phyloP scores from a whole-genome alignment of 139 green algal species.

The Coelastrella sp. region DNA sequence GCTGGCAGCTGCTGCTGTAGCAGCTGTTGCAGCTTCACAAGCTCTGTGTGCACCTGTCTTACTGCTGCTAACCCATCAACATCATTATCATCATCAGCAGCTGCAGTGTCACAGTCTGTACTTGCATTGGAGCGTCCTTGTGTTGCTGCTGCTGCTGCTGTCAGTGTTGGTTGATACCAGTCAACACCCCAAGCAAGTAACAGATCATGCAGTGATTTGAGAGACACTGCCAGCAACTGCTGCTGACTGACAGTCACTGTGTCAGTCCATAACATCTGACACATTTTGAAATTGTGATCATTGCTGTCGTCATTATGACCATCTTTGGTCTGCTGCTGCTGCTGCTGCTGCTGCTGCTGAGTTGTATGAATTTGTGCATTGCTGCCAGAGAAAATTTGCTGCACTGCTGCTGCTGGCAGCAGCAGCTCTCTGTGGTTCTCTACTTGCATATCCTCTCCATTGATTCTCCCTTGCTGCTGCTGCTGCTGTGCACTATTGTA shows the following conservation, averaged over 20 bases:
- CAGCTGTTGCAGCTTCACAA: not conserved
- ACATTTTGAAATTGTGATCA: no score
- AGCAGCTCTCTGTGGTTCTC: not conserved
- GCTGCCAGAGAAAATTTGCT: not conserved
- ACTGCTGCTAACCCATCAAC: not conserved
- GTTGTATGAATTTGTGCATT: no score
- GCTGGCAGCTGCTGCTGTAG: slow-evolving; percentile 30
- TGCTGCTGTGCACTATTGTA: not conserved
- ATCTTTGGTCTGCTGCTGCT: not conserved
- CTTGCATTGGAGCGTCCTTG: not conserved
- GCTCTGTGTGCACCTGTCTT: not conserved
- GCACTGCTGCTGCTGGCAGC: not conserved
- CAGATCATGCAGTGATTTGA: slow-evolving; percentile 22
- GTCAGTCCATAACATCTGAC: no score
- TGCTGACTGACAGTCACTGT: not conserved
- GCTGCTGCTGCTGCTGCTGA: not conserved
- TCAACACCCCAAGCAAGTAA: slow-evolving; percentile 3
- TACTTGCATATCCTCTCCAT: no score
- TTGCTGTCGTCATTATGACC: not conserved
- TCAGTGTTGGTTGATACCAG: slow-evolving; percentile 18
- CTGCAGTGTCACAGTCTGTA: not conserved
- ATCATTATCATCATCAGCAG: not conserved
- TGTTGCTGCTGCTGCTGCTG: slow-evolving; percentile 13
- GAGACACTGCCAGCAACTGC: slow-evolving; percentile 29
- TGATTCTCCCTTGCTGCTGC: slow-evolving; percentile 1